Percentiles rank a stretch among this genome's conserved stretches.
These are phyloP conservation scores for Acer saccharum DNA, from an alignment of 345 rosid species.

Conservation along the genomic window DNA sequence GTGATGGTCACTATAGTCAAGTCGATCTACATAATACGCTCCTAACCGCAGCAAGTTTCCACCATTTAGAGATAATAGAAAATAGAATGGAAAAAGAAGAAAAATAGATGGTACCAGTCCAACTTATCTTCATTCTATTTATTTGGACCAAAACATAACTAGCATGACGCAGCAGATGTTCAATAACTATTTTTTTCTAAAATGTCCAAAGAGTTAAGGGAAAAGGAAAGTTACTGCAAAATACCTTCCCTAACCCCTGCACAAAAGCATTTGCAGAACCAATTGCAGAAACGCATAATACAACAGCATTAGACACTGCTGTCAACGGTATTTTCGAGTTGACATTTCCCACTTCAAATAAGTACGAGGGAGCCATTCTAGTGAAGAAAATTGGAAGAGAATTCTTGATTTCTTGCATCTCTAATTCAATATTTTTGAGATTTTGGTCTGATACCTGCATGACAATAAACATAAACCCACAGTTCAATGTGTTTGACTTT, in stretches of 20 bases:
- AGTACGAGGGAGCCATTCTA: conserved; percentile 58
- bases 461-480: conserved; percentile 24
- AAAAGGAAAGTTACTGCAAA: neutral
- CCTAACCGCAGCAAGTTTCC: conserved; percentile 55
- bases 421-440: conserved; percentile 48
- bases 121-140: neutral
- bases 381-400: conserved; percentile 59
- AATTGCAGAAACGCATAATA: conserved; percentile 75
- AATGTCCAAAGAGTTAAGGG: neutral
- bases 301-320: conserved; percentile 32
- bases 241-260: conserved; percentile 53
- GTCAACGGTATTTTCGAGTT: conserved; percentile 39
- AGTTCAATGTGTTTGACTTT: conserved; percentile 9
- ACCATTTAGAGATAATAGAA: neutral
- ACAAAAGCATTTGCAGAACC: conserved; percentile 77
- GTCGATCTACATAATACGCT: conserved; percentile 50
- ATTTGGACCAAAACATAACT: neutral
- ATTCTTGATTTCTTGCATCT: conserved; percentile 48
- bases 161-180: neutral
- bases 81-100: neutral
- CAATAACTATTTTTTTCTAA: neutral
- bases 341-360: conserved; percentile 51
- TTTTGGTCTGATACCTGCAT: conserved; percentile 48
- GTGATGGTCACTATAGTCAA: conserved; percentile 84
- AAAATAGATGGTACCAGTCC: neutral